Base-by-base conservation (phyloP, 78 protist genomes). In the Protostelium mycophagum region DNA sequence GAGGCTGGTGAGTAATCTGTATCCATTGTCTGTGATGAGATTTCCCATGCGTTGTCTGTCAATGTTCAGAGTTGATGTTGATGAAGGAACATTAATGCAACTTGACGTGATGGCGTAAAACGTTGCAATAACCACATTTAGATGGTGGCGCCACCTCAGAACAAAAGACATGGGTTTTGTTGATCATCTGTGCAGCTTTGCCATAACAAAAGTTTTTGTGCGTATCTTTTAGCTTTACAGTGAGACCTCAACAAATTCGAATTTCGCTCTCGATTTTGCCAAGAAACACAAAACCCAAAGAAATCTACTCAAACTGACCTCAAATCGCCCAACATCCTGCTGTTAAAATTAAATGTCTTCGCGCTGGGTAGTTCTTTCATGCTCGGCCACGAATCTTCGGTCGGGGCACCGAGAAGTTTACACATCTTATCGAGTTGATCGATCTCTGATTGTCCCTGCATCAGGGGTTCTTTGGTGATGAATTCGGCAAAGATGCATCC, bases 401-500 rank as follows among this genome's bases (percentile, higher is more conserved):
- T 94, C 0, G 96, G 96, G 29, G 96, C 86, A n/a, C 96, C 96
- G 23, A 94, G 89, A 34, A 94, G 34, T 36, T 84, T 88, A 34
- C 88, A 94, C 28, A 94, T 91, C 34, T 85, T 83, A 34, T 94
- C 90, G 1, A 99, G 90, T 95, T 99, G 98, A 89, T 99, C 99
- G 1, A 96, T 92, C 51, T 98, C 99, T 23, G 97, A 92, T 37
- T 91, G 88, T 5, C 99, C 99, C 28, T 97, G 97, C 89, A 99
- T 91, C 36, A 99, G 87, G 0, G 99, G 97, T n/a, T 88, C 86
- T 0, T 97, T 73, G 31, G 90, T 89, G 28, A 88, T 23, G 35
- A 92, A 5, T 73, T 92, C 94, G 29, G 90, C 87, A 89, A 89
- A n/a, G 5, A 92, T 86, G 25, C 86, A 85, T 36, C 94, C 94